phyloP scores from a whole-genome alignment of 805 yeast genomes.

The Lipomyces yamanashiensis region DNA sequence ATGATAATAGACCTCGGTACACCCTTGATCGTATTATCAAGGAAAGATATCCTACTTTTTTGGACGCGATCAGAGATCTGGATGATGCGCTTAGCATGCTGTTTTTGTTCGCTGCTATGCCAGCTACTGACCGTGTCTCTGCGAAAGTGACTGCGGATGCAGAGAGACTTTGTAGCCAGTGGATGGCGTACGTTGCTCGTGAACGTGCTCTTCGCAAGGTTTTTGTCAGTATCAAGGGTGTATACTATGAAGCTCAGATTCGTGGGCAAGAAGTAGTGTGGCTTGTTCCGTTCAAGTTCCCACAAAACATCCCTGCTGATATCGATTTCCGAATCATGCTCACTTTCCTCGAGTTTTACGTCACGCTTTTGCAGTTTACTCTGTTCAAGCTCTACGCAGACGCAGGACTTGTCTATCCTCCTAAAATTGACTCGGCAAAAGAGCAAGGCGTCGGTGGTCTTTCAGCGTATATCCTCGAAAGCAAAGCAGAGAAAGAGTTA shows the following conservation, averaged over 20 bases:
- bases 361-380: slow-evolving; percentile 87
- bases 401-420: slow-evolving; percentile 86
- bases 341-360: slow-evolving; percentile 93
- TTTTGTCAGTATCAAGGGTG: slow-evolving; percentile 96
- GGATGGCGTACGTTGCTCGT: slow-evolving; percentile 91
- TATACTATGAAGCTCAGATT: slow-evolving; percentile 87
- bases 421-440: slow-evolving; percentile 72
- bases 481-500: slow-evolving; percentile 30
- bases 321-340: slow-evolving; percentile 96
- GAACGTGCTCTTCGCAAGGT: slow-evolving; percentile 83
- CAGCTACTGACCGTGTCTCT: slow-evolving; percentile 83
- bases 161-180: slow-evolving; percentile 82
- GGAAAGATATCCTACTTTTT: slow-evolving; percentile 92
- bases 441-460: slow-evolving; percentile 90
- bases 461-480: slow-evolving; percentile 76
- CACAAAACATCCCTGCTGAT: slow-evolving; percentile 91
- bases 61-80: slow-evolving; percentile 88
- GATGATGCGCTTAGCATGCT: slow-evolving; percentile 97
- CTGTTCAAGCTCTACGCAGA: slow-evolving; percentile 85
- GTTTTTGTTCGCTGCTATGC: slow-evolving; percentile 91
- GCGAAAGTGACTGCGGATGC: slow-evolving; percentile 87
- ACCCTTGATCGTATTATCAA: slow-evolving; percentile 88
- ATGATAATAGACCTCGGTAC: slow-evolving; percentile 78
- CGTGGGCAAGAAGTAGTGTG: slow-evolving; percentile 93
- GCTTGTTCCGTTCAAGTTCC: slow-evolving; percentile 97